phyloP scores from a whole-genome alignment of 345 rosid genomes.

The Gynandropsis gynandra region DNA sequence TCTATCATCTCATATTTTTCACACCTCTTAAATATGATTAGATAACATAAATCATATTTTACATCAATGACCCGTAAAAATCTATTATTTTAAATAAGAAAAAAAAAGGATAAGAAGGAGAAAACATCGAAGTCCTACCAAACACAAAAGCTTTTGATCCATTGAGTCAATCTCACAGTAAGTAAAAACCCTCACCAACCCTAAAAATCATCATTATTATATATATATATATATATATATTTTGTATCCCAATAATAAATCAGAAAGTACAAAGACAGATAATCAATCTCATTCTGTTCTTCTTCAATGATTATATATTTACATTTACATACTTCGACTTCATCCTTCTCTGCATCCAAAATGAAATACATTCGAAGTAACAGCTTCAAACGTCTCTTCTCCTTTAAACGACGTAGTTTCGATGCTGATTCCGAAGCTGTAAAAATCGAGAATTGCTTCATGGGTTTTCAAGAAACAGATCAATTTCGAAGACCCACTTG shows the following conservation, averaged over 20 bases:
- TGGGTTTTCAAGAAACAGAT: constrained; percentile 29
- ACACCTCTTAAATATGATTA: too few relatives aligned
- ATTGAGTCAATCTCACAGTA: constrained; percentile 17
- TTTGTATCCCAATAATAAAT: too few relatives aligned
- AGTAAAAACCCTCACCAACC: constrained; percentile 8
- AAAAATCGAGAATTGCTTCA: constrained; percentile 19
- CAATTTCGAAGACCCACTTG: constrained; percentile 56
- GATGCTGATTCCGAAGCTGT: constrained; percentile 38
- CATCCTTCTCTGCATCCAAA: constrained; percentile 6
- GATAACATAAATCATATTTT: too few relatives aligned
- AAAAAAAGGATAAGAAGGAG: constrained; percentile 18
- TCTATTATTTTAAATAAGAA: too few relatives aligned
- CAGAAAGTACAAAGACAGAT: too few relatives aligned
- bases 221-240: too few relatives aligned
- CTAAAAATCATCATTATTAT: too few relatives aligned
- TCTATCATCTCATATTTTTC: too few relatives aligned
- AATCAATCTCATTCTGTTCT: too few relatives aligned
- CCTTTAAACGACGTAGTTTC: constrained; percentile 50
- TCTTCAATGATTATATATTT: neutral
- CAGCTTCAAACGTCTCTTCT: constrained; percentile 80
- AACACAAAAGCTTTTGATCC: constrained; percentile 22
- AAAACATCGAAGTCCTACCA: constrained; percentile 28
- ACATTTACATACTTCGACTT: constrained; percentile 13
- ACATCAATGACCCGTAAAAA: too few relatives aligned
- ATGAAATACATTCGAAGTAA: constrained; percentile 80